A percentile compares a stretch with the other conserved stretches of the same genome.
Conservation (phyloP, 2,329 filamentous ascomycete species). For the Mycosphaerella sp. region DNA sequence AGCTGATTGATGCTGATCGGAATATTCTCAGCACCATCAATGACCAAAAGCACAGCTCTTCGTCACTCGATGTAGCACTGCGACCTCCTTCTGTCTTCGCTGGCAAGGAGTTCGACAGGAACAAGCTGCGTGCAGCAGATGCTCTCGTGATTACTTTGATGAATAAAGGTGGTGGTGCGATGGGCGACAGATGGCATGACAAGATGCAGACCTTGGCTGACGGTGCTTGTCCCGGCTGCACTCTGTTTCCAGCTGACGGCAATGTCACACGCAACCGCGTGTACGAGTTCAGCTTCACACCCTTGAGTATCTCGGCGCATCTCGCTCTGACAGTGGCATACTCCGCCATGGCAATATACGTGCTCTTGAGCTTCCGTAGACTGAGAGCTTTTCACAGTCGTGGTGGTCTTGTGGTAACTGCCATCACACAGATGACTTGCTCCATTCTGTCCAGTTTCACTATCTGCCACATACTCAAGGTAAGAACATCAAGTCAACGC, state of each 20-base stretch:
- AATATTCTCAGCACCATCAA: conserved; percentile 67
- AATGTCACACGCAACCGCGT: conserved; percentile 52
- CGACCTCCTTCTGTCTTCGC: conserved; percentile 75
- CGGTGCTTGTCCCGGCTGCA: conserved; percentile 51
- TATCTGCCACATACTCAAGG: conserved; percentile 66
- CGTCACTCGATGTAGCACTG: conserved; percentile 65
- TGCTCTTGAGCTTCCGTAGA: conserved; percentile 60
- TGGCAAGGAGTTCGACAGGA: conserved; percentile 67
- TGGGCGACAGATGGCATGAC: conserved; percentile 60
- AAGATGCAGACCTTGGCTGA: conserved; percentile 50
- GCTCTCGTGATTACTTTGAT: conserved; percentile 72
- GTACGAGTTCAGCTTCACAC: conserved; percentile 73
- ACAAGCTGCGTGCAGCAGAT: conserved; percentile 63
- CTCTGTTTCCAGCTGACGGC: conserved; percentile 57
- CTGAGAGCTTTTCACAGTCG: conserved; percentile 69
- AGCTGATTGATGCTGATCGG: conserved; percentile 52
- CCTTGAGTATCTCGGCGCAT: conserved; percentile 62
- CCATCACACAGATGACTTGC: conserved; percentile 58
- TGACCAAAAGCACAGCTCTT: conserved; percentile 53
- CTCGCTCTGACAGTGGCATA: conserved; percentile 61
- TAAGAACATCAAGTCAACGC: background rate
- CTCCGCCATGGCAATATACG: conserved; percentile 56
- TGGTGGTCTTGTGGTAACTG: conserved; percentile 63
- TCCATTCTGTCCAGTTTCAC: conserved; percentile 75
- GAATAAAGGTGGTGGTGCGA: conserved; percentile 58